These are phyloP conservation scores for Cercospora zeae-maydis DNA, from an alignment of 2,329 filamentous ascomycete species.

Conservation along the genomic window DNA sequence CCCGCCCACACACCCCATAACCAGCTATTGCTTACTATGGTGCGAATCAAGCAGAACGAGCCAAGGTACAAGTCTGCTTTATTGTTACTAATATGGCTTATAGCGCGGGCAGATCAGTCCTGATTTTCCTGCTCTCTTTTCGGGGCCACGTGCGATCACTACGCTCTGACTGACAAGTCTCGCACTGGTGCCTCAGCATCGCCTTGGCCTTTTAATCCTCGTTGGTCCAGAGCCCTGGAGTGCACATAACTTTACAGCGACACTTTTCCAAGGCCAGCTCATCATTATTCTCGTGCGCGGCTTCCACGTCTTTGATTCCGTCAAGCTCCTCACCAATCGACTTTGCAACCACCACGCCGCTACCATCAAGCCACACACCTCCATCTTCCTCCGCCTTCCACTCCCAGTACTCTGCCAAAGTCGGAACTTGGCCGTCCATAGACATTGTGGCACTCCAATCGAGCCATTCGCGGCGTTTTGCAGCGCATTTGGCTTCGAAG, in stretches of 20 bases:
- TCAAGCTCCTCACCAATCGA: neutral
- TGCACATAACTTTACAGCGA: neutral
- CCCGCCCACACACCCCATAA: too few species aligned
- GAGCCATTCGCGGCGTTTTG: constrained; percentile 14
- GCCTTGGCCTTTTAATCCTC: neutral
- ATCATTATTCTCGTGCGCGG: neutral
- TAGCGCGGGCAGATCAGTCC: too few species aligned
- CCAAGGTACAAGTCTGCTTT: too few species aligned
- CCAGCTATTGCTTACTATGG: too few species aligned
- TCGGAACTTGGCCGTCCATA: neutral
- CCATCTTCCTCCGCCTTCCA: constrained; percentile 21
- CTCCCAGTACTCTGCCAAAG: constrained; percentile 19
- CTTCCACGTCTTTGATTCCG: neutral
- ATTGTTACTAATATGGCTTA: too few species aligned
- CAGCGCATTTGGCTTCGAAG: constrained; percentile 21
- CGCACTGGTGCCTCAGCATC: neutral
- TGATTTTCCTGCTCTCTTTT: too few species aligned
- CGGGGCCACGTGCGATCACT: too few species aligned
- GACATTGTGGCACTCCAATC: constrained; percentile 17
- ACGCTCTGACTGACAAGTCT: too few species aligned
- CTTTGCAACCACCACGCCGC: neutral
- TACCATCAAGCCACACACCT: constrained; percentile 18
- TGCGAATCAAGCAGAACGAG: too few species aligned
- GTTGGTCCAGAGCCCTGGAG: neutral
- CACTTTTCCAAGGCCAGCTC: neutral